Evolutionary conservation across 495 filamentous ascomycete species (phyloP), one percentile per base, ranked within the genome.

Genomic region (Neurospora sp.): DNA sequence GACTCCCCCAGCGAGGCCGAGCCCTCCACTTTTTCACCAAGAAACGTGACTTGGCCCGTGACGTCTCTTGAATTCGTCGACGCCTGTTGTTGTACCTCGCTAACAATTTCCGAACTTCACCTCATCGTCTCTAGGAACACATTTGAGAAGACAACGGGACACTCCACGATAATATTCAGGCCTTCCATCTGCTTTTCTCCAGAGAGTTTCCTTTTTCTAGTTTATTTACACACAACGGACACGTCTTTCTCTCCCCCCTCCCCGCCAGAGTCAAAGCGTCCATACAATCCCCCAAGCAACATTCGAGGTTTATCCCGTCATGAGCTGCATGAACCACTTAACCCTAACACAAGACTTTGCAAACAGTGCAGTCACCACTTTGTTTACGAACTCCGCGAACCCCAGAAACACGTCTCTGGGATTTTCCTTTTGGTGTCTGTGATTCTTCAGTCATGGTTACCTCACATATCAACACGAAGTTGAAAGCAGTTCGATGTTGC

Each of bases 31-130:
- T 69, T 40, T 62, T 16, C 8, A 10, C 31, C 23, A 69, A 8
- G 54, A 41, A 74, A 78, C 79, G 78, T 81, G 79, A 80, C 75
- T 69, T 18, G 18, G 16, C 77, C 37, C 79, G 78, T 80, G 78
- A 81, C 73, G 70, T 70, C 27, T 11, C 6, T 48, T 48, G 44
- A 48, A 12, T n/a, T 20, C n/a, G 20, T 44, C n/a, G n/a, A 48
- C 4, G n/a, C n/a, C 11, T 35, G 54, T 1, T 1, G 12, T 14
- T 16, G 54, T 66, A 66, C 23, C 54, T 35, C 14, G 27, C 27
- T 66, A 66, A 66, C 54, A 66, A 62, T 62, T 62, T 16, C 23
- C 10, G 4, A 12, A 31, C 23, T 27, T 59, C 23, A 48, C 6
- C n/a, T 23, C 9, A 10, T 10, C 18, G 0, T 42, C 5, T 16